Base-by-base conservation (phyloP, 2,329 filamentous ascomycete genomes). In the Diaporthe citriasiana region DNA sequence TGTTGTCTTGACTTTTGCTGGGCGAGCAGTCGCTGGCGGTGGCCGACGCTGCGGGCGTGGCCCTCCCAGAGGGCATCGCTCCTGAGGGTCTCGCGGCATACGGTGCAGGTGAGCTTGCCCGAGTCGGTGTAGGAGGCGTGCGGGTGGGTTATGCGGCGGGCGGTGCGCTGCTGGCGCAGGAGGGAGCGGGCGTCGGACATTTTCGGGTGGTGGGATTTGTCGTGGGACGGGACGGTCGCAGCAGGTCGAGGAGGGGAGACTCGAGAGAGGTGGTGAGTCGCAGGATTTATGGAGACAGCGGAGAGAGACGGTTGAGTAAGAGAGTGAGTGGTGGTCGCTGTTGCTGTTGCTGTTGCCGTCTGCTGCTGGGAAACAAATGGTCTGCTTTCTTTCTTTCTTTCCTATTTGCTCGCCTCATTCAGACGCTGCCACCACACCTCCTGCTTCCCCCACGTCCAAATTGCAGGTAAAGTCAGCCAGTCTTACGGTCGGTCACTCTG, bases 141-240 rank as follows among this genome's bases (percentile, higher is more conserved):
- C 5, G 92, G 90, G 78, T 94, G 92, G 69, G 91, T 88, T 79
- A 95, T 91, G 77, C 93, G 90, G 73, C 94, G 91, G 76, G 93
- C 89, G 72, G 91, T 91, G 77, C 94, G 91, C 83, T 96, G 93
- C 79, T 92, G 93, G 78, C 94, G 93, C 73, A 97, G 89, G 65
- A 97, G 89, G 47, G 93, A 90, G 78, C 95, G 93, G 35, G 94
- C 92, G 82, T 97, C 94, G 77, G 94, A 88, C 93, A 97, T 96
- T 76, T 59, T 75, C 56, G 35, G n/a, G 66, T 33, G 4, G 25
- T 15, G 17, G 1, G 15, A 15, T 17, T 42, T 15, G 40, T 42
- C 17, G n/a, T 17, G 10, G 40, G 9, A 13, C 19, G 40, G 9
- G 40, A 17, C n/a, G n/a, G n/a, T n/a, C n/a, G n/a, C n/a, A n/a